Percentiles rank a stretch among this genome's conserved stretches.
Evolutionary conservation across 139 green algal species (phyloP).

Genomic region (Mesostigma viride): DNA sequence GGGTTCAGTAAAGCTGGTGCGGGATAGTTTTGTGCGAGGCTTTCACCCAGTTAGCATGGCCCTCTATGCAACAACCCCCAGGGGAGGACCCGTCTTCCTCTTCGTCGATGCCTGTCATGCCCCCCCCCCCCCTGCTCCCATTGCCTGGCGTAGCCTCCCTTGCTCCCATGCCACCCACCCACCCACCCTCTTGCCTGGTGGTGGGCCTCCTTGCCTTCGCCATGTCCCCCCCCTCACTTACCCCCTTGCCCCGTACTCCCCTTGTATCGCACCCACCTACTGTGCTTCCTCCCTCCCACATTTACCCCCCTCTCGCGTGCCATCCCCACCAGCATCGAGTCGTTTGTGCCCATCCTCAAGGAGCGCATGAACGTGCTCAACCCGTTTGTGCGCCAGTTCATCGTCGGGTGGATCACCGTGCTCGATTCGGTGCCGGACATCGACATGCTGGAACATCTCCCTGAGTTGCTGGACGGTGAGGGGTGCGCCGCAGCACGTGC

Average conservation of each 20-base stretch:
- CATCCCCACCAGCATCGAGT: slow-evolving; percentile 37
- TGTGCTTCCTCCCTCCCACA: not conserved
- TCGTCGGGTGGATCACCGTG: slow-evolving; percentile 72
- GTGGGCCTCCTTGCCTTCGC: not conserved
- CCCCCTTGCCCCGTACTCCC: not conserved
- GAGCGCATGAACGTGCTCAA: slow-evolving; percentile 67
- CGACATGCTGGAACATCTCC: slow-evolving; percentile 75
- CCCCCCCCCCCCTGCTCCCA: not conserved
- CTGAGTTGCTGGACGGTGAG: slow-evolving; percentile 66
- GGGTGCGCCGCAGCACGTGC: slow-evolving; percentile 61
- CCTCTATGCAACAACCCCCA: too few relatives aligned
- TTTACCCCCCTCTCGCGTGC: not conserved
- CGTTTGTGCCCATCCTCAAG: slow-evolving; percentile 74
- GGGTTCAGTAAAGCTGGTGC: too few relatives aligned
- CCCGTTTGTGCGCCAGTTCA: slow-evolving; percentile 70
- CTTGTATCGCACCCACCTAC: not conserved
- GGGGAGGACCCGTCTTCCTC: too few relatives aligned
- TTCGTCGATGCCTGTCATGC: too few relatives aligned
- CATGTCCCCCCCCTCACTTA: not conserved
- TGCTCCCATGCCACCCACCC: not conserved
- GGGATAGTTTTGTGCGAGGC: too few relatives aligned
- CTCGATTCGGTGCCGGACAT: slow-evolving; percentile 78
- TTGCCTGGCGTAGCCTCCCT: not conserved
- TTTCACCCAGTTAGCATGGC: too few relatives aligned
- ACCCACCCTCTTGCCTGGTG: not conserved